Evolutionary conservation across 129 eudicot genomes (phyloP).

Genomic region (Tanacetum coccineum): DNA sequence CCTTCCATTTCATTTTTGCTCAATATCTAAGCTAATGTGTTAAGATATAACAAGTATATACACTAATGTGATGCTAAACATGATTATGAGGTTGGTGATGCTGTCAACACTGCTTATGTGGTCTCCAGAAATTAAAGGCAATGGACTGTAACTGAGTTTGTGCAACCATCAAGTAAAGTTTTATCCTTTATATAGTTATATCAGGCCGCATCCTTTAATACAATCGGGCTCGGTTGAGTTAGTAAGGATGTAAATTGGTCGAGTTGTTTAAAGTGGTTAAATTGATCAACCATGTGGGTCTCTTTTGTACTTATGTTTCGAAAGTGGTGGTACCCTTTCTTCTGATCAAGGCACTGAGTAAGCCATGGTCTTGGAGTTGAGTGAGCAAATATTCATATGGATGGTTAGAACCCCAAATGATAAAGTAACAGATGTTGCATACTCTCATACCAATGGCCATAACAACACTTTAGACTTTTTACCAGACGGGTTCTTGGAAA

Average conservation of each 20-base stretch:
- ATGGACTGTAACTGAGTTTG: no score
- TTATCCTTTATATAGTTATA: no score
- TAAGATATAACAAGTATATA: no score
- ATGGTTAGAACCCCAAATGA: conserved; percentile 53
- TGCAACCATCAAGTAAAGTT: no score
- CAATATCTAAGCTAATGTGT: no score
- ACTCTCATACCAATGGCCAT: not conserved
- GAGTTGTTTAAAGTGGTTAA: conserved; percentile 47
- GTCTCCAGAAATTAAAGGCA: no score
- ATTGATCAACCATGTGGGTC: conserved; percentile 49
- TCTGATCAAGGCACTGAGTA: conserved; percentile 37
- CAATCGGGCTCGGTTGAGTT: conserved; percentile 7
- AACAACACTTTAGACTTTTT: conserved; percentile 36
- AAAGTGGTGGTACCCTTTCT: conserved; percentile 69
- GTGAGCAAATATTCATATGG: conserved; percentile 57
- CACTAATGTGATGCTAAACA: no score
- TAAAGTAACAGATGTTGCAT: conserved; percentile 24
- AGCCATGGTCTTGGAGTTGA: conserved; percentile 59
- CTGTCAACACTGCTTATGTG: no score
- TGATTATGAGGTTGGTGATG: no score
- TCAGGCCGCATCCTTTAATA: no score
- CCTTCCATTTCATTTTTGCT: no score
- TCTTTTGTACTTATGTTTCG: conserved; percentile 54
- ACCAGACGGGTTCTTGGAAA: conserved; percentile 43
- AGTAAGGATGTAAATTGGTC: conserved; percentile 20